phyloP scores from a whole-genome alignment of 768 basidiomycete genomes.

The Kwoniella botswanensis region DNA sequence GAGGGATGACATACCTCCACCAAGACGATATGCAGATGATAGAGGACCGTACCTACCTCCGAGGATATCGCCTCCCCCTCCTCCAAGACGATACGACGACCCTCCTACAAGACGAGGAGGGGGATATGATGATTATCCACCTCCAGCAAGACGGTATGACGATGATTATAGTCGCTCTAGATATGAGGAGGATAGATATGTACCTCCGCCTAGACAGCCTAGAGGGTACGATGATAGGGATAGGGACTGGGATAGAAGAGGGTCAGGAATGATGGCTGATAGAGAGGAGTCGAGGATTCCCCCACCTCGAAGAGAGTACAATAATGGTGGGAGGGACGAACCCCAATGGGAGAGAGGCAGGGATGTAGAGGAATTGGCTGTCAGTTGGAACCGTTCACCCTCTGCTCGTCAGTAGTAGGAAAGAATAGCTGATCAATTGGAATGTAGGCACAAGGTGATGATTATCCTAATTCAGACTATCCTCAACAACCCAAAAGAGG shows the following conservation, averaged over 20 bases:
- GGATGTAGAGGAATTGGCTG: constrained; percentile 34
- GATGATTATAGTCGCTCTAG: constrained; percentile 25
- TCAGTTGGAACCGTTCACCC: constrained; percentile 7
- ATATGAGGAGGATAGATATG: constrained; percentile 23
- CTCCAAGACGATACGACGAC: constrained; percentile 19
- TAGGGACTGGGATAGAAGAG: constrained; percentile 15
- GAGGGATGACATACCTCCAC: constrained; percentile 13
- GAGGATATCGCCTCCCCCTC: constrained; percentile 17
- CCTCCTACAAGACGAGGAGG: constrained; percentile 21
- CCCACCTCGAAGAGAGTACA: constrained; percentile 1
- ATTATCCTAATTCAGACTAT: neutral
- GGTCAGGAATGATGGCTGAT: constrained; percentile 40
- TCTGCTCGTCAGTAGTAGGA: too few species aligned
- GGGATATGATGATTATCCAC: constrained; percentile 29
- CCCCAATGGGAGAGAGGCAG: constrained; percentile 47
- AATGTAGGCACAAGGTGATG: constrained; percentile 7
- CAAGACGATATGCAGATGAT: constrained; percentile 11
- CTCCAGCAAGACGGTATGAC: constrained; percentile 39
- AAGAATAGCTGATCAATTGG: too few species aligned
- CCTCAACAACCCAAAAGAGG: constrained; percentile 4
- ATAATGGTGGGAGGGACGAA: constrained; percentile 9
- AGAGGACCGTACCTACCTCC: constrained; percentile 8
- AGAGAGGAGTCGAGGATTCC: constrained; percentile 26
- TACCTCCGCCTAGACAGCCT: constrained; percentile 9
- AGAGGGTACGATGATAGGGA: constrained; percentile 24